phyloP scores from a whole-genome alignment of 306 rosid species.

The Hylodesmum podocarpum region DNA sequence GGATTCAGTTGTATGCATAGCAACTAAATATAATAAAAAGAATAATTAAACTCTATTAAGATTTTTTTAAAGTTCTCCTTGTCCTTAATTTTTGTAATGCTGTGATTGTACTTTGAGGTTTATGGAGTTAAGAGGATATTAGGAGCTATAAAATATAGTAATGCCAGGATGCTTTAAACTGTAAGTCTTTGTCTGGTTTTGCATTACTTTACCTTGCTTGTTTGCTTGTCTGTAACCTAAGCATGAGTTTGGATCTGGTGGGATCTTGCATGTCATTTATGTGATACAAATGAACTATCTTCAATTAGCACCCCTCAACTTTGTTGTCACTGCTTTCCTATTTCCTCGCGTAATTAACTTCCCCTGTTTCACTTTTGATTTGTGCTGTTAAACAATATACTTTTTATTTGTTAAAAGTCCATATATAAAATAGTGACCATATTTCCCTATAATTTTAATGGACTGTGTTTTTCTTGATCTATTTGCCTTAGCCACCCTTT shows the following conservation, averaged over 20 bases:
- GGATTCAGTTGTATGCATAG: neutral
- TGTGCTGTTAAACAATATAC: neutral
- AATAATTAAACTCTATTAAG: neutral
- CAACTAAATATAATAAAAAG: neutral
- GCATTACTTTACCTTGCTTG: neutral
- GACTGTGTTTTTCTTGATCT: neutral
- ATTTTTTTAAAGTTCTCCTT: neutral
- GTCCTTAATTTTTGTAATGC: neutral
- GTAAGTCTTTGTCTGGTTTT: neutral
- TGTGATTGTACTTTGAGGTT: neutral
- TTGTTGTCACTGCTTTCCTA: neutral
- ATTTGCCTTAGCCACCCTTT: neutral
- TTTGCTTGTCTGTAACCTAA: constrained; percentile 1
- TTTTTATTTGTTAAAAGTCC: neutral
- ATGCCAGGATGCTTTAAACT: neutral
- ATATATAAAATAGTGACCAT: neutral
- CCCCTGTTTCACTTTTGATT: neutral
- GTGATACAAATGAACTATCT: neutral
- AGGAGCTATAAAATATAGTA: neutral
- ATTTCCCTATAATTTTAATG: neutral
- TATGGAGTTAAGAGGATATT: neutral
- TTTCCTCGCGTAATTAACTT: neutral
- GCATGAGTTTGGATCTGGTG: neutral
- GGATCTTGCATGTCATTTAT: constrained; percentile 1
- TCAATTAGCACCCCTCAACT: neutral